Conservation (phyloP, 306 rosid species). For the Lotus japonicus region DNA sequence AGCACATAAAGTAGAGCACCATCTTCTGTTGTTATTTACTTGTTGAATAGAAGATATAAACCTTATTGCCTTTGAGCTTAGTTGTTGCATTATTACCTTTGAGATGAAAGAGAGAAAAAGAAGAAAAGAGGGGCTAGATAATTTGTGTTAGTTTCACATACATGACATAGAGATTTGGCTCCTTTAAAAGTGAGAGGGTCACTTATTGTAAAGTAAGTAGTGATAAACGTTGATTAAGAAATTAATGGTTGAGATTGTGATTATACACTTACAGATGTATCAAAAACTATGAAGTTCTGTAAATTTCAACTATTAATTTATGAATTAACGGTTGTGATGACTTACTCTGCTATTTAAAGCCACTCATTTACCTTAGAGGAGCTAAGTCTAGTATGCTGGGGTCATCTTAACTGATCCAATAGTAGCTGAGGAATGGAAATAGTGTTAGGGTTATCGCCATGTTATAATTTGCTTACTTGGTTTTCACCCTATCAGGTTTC, state of each 20-base stretch:
- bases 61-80: neutral
- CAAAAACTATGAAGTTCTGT: too few relatives aligned
- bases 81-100: neutral
- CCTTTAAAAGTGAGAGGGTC: too few relatives aligned
- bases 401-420: neutral
- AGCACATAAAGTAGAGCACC: neutral
- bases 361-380: too few relatives aligned
- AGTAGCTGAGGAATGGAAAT: neutral
- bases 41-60: neutral
- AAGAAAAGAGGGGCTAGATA: neutral
- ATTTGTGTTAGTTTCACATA: neutral
- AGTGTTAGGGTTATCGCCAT: neutral
- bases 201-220: too few relatives aligned
- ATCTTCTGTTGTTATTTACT: neutral
- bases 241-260: too few relatives aligned
- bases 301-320: too few relatives aligned
- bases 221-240: too few relatives aligned
- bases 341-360: too few relatives aligned
- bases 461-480: neutral
- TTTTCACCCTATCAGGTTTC: constrained; percentile 51
- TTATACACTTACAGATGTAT: too few relatives aligned
- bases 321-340: too few relatives aligned
- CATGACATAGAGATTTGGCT: too few relatives aligned
- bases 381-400: too few relatives aligned
- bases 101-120: neutral